phyloP scores from a whole-genome alignment of 73 alveolate species.

The Paraurostyla sp. region DNA sequence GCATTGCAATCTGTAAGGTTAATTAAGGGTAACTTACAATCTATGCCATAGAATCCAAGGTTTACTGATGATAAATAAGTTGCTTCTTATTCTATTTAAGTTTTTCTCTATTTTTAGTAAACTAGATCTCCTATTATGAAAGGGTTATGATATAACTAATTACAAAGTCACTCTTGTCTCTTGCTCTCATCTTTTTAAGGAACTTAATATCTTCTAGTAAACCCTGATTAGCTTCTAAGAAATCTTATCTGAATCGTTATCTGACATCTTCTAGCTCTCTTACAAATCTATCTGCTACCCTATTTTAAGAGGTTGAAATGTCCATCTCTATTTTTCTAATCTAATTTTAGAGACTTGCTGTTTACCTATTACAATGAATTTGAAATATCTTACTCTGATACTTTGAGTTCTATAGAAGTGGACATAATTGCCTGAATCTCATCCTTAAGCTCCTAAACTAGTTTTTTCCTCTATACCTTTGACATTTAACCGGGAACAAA shows the following conservation, averaged over 20 bases:
- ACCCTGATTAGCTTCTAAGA: not conserved
- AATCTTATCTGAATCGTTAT: not conserved
- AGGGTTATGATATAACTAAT: too few species aligned
- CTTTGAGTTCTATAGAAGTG: not conserved
- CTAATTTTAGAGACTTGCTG: not conserved
- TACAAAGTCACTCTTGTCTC: constrained; percentile 60
- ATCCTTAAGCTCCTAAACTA: constrained; percentile 37
- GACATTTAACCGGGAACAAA: not conserved
- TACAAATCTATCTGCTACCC: constrained; percentile 31
- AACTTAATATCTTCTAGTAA: constrained; percentile 33
- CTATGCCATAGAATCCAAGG: not conserved
- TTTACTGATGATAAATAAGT: too few species aligned
- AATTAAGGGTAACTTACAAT: not conserved
- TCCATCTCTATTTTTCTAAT: constrained; percentile 42
- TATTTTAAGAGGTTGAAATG: not conserved
- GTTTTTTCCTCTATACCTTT: constrained; percentile 27
- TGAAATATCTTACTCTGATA: constrained; percentile 8
- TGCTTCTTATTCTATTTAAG: not conserved
- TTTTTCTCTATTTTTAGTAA: not conserved
- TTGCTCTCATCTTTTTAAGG: constrained; percentile 39
- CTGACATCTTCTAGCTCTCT: constrained; percentile 30
- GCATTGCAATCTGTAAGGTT: not conserved
- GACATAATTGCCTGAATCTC: constrained; percentile 30
- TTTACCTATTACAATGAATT: not conserved
- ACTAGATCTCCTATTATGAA: not conserved